Percentiles rank a stretch among this genome's conserved stretches.
These are phyloP conservation scores for Globisporangium uncinulatum DNA, from an alignment of 352 stramenopile species.

Conservation along the genomic window DNA sequence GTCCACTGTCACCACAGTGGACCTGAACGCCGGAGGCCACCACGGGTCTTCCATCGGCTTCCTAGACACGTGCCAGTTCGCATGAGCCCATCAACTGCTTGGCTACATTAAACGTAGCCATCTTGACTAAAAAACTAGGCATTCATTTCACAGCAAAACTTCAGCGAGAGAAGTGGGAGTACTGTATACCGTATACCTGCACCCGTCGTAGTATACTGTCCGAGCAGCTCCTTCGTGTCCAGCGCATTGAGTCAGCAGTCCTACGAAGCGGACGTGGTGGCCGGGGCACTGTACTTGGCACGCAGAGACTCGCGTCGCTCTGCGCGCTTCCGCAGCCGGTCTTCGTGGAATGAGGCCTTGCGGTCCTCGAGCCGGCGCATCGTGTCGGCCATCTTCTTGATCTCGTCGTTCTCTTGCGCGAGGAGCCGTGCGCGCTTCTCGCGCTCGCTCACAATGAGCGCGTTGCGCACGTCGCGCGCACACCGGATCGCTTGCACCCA, in stretches of 20 bases:
- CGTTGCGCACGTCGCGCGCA: conserved; percentile 34
- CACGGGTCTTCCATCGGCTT: not conserved
- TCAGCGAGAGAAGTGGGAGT: too few species aligned
- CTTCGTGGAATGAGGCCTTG: conserved; percentile 64
- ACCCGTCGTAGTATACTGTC: too few species aligned
- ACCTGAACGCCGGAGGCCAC: conserved; percentile 16
- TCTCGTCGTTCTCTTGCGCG: conserved; percentile 57
- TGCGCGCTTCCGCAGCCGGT: conserved; percentile 46
- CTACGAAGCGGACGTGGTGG: conserved; percentile 12
- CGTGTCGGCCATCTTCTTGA: conserved; percentile 43
- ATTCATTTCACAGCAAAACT: too few species aligned
- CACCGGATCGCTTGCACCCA: conserved; percentile 56
- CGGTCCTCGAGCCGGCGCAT: conserved; percentile 46
- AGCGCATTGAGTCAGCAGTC: not conserved
- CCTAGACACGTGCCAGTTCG: not conserved
- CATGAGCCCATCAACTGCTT: too few species aligned
- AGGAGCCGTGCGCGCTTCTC: conserved; percentile 51
- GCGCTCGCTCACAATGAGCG: conserved; percentile 36
- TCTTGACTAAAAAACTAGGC: too few species aligned
- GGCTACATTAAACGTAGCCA: not conserved
- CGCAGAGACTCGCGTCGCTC: conserved; percentile 61
- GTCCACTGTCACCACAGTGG: conserved; percentile 19
- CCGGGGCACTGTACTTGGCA: conserved; percentile 61
- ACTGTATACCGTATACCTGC: too few species aligned
- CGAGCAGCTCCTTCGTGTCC: too few species aligned